phyloP scores from a whole-genome alignment of 352 stramenopile genomes.

The Phytopythium cucurbitacearum region DNA sequence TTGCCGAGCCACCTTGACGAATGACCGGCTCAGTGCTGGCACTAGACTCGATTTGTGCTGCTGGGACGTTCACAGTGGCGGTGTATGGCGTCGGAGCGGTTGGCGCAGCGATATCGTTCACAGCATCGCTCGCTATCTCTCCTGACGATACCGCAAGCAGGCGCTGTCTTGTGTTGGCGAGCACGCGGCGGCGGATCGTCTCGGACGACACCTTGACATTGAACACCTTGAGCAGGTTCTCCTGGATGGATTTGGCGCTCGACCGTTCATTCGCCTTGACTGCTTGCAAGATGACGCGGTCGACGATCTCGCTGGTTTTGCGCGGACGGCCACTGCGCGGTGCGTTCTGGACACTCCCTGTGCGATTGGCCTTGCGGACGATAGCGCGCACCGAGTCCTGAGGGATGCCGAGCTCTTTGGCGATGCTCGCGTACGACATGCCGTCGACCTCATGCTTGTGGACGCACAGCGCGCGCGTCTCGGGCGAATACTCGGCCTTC shows the following conservation, averaged over 20 bases:
- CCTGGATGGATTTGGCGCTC: conserved; percentile 59
- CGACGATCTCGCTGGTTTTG: conserved; percentile 60
- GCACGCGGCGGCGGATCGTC: conserved; percentile 51
- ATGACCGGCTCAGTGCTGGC: no score
- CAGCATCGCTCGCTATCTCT: no score
- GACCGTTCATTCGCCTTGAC: conserved; percentile 46
- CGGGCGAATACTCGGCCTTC: conserved; percentile 51
- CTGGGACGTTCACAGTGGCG: no score
- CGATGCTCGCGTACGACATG: conserved; percentile 51
- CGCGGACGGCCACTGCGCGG: conserved; percentile 58
- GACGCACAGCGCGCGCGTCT: conserved; percentile 49
- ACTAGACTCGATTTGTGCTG: no score
- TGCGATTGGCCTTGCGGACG: conserved; percentile 59
- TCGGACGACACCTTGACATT: conserved; percentile 55
- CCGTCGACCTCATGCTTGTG: conserved; percentile 46
- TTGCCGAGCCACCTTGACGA: no score
- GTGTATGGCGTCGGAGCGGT: no score
- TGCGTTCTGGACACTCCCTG: conserved; percentile 42
- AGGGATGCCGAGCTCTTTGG: conserved; percentile 47
- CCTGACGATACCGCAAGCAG: conserved; percentile 8
- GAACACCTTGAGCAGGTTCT: conserved; percentile 49
- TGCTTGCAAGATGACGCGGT: conserved; percentile 62
- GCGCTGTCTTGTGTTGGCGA: conserved; percentile 45
- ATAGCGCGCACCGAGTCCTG: conserved; percentile 59
- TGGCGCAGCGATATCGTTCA: neutral